Base-by-base conservation (phyloP, 441 rosid genomes). In the Aleurites moluccanus region DNA sequence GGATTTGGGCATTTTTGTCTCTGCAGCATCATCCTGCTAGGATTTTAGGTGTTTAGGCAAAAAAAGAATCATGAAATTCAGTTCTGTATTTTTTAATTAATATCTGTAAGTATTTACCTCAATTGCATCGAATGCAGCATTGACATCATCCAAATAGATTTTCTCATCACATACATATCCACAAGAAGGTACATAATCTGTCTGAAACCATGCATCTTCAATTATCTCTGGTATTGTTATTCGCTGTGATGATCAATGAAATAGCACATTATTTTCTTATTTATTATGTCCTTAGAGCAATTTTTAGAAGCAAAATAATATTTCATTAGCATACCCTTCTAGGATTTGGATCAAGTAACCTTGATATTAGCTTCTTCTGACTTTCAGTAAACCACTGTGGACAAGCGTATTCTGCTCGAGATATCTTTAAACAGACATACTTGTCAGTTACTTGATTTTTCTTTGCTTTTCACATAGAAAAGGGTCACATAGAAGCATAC, bases 121-220 rank as follows among this genome's bases (percentile, higher is more conserved):
- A 73, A 78, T 61, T 65, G 88, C 80, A 75, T 88, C 91, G 27
- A 86, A 86, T 59, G 91, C 91, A 67, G 87, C 85, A 27, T 50
- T 84, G 60, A 88, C 89, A 80, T 89, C 92, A 71, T 89, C 91
- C 69, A 83, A 69, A 78, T 68, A 35, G 70, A 85, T 81, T 73
- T 79, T 81, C 45, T 85, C 85, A 5, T 82, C 77, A 6, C 57
- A 62, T 65, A 80, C 84, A 68, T 75, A 79, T 80, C 86, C 86
- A 35, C 79, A 86, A 20, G 91, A 84, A 66, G 90, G 93, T 52
- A 64, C 62, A 73, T 91, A 91, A 67, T 88, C 85, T 40, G 60
- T 84, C 79, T 87, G 92, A 80, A 89, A 91, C 98, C 98, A 93
- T 74, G 80, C 66, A 75, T 88, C 94, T 80, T 91, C 88, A 2